phyloP scores from a whole-genome alignment of 2,329 filamentous ascomycete genomes.

The Rosellinia necatrix region DNA sequence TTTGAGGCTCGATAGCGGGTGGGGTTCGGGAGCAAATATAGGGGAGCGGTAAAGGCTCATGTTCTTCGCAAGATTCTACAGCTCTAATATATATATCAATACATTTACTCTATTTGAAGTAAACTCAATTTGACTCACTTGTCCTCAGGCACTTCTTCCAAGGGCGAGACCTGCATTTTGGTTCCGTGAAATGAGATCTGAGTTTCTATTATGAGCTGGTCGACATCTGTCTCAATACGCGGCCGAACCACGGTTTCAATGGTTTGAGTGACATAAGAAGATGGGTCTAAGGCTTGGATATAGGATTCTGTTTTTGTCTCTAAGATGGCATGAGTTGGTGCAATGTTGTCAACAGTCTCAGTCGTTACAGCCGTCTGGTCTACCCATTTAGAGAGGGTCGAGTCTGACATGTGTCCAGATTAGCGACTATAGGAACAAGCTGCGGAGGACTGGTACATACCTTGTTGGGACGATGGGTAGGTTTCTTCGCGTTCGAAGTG shows the following conservation, averaged over 20 bases:
- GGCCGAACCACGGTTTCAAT: constrained; percentile 46
- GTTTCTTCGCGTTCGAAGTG: constrained; percentile 26
- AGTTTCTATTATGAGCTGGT: constrained; percentile 44
- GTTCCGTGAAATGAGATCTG: constrained; percentile 43
- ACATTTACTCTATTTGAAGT: neutral
- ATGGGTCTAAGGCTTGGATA: constrained; percentile 48
- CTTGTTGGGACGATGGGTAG: constrained; percentile 42
- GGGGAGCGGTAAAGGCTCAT: constrained; percentile 28
- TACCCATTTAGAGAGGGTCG: constrained; percentile 52
- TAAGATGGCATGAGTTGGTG: constrained; percentile 36
- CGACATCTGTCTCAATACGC: constrained; percentile 41
- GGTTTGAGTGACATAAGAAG: constrained; percentile 49
- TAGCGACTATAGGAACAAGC: neutral
- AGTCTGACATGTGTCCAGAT: constrained; percentile 41
- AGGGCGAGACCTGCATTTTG: constrained; percentile 37
- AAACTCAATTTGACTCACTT: constrained; percentile 33
- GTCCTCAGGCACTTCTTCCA: constrained; percentile 38
- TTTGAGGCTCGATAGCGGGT: constrained; percentile 31
- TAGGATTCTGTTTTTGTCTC: constrained; percentile 40
- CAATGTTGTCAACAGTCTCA: constrained; percentile 42
- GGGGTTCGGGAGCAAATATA: constrained; percentile 34
- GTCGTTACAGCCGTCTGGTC: constrained; percentile 41
- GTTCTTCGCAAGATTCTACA: constrained; percentile 32
- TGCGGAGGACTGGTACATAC: constrained; percentile 31
- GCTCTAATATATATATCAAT: constrained; percentile 13